These are phyloP conservation scores for Clathrospora elynae DNA, from an alignment of 2,329 filamentous ascomycete species.

Conservation along the genomic window DNA sequence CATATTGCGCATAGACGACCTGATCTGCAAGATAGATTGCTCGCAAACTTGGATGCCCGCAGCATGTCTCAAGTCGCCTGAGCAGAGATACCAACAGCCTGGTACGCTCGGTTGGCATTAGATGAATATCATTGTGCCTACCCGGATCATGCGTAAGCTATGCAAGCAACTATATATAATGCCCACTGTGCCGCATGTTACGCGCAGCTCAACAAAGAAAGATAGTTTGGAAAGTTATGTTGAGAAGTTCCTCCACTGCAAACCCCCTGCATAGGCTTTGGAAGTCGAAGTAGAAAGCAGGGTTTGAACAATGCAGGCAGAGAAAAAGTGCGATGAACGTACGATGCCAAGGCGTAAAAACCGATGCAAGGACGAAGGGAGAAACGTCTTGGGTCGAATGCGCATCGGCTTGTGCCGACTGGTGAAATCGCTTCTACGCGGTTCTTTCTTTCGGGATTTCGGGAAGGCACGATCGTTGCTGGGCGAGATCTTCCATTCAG, in stretches of 20 bases:
- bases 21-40: conserved; percentile 30
- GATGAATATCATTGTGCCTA: conserved; percentile 26
- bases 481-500: too few relatives aligned
- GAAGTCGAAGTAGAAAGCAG: conserved; percentile 3
- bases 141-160: conserved; percentile 21
- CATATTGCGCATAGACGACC: conserved; percentile 18
- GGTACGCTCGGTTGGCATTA: conserved; percentile 25
- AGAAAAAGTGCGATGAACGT: conserved; percentile 9
- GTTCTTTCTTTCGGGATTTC: too few relatives aligned
- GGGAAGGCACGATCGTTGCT: too few relatives aligned
- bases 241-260: background rate
- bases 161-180: too few relatives aligned
- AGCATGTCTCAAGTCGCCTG: conserved; percentile 11
- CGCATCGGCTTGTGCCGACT: background rate
- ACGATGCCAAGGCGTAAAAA: conserved; percentile 2
- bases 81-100: conserved; percentile 27
- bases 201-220: conserved; percentile 13
- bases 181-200: too few relatives aligned
- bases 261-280: conserved; percentile 8
- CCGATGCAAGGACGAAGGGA: conserved; percentile 6
- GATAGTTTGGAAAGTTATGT: conserved; percentile 13
- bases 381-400: background rate
- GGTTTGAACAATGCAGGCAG: background rate
- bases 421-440: conserved; percentile 1
- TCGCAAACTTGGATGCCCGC: conserved; percentile 13